Base-by-base conservation (phyloP, 345 rosid genomes). In the Eucalyptus regnans region DNA sequence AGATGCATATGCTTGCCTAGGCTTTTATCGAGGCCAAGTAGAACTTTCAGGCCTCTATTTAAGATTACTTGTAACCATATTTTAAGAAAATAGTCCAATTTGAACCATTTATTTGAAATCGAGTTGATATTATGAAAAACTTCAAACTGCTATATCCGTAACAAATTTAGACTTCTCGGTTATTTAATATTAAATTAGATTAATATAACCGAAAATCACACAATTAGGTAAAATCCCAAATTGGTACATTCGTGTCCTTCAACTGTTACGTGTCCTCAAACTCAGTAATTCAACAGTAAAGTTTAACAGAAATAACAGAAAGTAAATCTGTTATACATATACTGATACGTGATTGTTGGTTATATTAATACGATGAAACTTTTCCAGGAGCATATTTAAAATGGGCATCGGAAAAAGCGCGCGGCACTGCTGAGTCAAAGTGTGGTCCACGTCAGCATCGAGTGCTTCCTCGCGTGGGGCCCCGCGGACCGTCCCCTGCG, bases 201-300 rank as follows among this genome's bases (percentile, higher is more conserved):
- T 52, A 52, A 52, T 52, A 52, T 52, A 1, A 52, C 0, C 0
- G 0, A 8, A 52, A 52, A 52, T 52, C 5, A 52, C 58, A 20
- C 7, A 52, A 52, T 52, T 52, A 52, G 0, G 2, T 52, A 52
- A 52, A 52, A 20, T 52, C 0, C 0, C 5, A 52, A 52, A 18
- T 52, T 20, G 0, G 0, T 52, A 52, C 1, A 52, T 8, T 52
- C 4, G 1, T 18, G 0, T 18, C 1, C 0, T 7, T 52, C 0
- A 52, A 52, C 10, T 3, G 0, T 52, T 0, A 52, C 5, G 1
- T 18, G 0, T 18, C 5, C 18, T 56, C 3, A 20, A 8, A 56
- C 6, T 8, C 0, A 22, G 1, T 56, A 56, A 56, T 22, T 22
- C 4, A 22, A 56, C 0, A 1, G 62, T 56, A 56, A 22, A 23